Conservation (phyloP, 352 stramenopile genomes). For the Globisporangium radiosum region DNA sequence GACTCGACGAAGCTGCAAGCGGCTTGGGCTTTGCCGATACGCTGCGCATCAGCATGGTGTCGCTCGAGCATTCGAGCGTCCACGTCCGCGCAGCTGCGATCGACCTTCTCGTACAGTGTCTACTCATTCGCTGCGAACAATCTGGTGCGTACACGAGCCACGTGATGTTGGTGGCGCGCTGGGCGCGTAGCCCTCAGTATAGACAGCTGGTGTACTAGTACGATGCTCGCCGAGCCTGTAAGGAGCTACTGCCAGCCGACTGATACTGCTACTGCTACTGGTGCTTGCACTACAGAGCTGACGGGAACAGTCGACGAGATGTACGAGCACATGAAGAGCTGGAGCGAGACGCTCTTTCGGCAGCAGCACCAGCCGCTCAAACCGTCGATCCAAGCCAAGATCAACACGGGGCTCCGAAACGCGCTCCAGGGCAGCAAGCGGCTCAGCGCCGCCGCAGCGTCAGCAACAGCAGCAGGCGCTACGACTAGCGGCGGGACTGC, state of each 20-base stretch:
- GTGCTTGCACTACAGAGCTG: slow-evolving; percentile 29
- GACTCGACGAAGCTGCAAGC: slow-evolving; percentile 49
- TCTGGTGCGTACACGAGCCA: slow-evolving; percentile 32
- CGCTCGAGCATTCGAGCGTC: slow-evolving; percentile 69
- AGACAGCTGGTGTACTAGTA: too few relatives aligned
- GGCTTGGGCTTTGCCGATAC: slow-evolving; percentile 50
- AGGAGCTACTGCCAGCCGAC: not conserved
- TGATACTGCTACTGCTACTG: not conserved
- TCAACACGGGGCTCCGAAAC: slow-evolving; percentile 73
- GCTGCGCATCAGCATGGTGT: slow-evolving; percentile 54
- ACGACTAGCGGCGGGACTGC: not conserved
- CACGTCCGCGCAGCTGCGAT: slow-evolving; percentile 66
- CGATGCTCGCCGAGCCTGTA: too few relatives aligned
- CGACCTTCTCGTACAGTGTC: slow-evolving; percentile 62
- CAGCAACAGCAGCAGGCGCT: not conserved
- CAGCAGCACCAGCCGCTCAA: slow-evolving; percentile 64
- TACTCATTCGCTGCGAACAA: slow-evolving; percentile 69
- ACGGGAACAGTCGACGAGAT: slow-evolving; percentile 47
- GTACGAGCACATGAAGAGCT: slow-evolving; percentile 71
- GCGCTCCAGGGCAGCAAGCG: slow-evolving; percentile 64
- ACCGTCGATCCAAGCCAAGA: slow-evolving; percentile 72
- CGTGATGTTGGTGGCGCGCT: too few relatives aligned
- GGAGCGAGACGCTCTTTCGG: slow-evolving; percentile 66
- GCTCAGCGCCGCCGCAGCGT: slow-evolving; percentile 15
- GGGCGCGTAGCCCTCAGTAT: too few relatives aligned